Evolutionary conservation across 2,329 filamentous ascomycete genomes (phyloP).

Genomic region (Diaporthe sp.): DNA sequence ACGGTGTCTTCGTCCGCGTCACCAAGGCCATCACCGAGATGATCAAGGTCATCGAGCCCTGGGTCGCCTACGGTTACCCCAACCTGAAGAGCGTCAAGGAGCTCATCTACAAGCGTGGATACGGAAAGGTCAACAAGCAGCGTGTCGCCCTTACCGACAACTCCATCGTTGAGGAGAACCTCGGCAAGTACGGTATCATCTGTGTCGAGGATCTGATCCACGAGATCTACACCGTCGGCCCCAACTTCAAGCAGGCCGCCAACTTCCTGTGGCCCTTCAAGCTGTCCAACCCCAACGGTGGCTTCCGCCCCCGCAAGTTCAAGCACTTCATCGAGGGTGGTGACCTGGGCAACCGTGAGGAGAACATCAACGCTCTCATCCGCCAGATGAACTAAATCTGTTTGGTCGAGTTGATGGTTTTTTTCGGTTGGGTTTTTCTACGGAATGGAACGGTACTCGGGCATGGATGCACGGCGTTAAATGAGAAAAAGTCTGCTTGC

Average conservation of each 20-base stretch:
- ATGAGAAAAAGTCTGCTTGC: slow-evolving; percentile 42
- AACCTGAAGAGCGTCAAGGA: slow-evolving; percentile 99
- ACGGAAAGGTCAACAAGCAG: slow-evolving; percentile 99
- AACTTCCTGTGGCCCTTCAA: slow-evolving; percentile 99
- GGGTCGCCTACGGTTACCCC: slow-evolving; percentile 99
- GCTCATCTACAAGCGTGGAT: slow-evolving; percentile 99
- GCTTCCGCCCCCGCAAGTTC: slow-evolving; percentile 97
- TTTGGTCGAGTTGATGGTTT: slow-evolving; percentile 35
- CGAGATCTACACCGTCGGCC: slow-evolving; percentile 98
- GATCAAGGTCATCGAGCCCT: slow-evolving; percentile 98
- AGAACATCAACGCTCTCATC: slow-evolving; percentile 96
- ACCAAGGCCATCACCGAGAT: slow-evolving; percentile 97
- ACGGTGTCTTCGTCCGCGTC: slow-evolving; percentile 96
- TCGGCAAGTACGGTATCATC: slow-evolving; percentile 99
- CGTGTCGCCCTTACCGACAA: slow-evolving; percentile 97
- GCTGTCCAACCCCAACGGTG: slow-evolving; percentile 97
- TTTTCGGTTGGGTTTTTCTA: slow-evolving; percentile 49
- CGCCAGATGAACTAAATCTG: slow-evolving; percentile 93
- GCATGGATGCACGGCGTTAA: slow-evolving; percentile 55
- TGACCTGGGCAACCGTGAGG: slow-evolving; percentile 98
- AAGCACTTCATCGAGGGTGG: slow-evolving; percentile 99
- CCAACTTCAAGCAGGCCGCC: slow-evolving; percentile 99
- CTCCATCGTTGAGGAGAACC: slow-evolving; percentile 94
- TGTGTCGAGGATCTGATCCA: slow-evolving; percentile 99
- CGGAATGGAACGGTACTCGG: slow-evolving; percentile 42